Base-by-base conservation (phyloP, 2,329 filamentous ascomycete genomes). In the Ilyonectria mors-panacis region DNA sequence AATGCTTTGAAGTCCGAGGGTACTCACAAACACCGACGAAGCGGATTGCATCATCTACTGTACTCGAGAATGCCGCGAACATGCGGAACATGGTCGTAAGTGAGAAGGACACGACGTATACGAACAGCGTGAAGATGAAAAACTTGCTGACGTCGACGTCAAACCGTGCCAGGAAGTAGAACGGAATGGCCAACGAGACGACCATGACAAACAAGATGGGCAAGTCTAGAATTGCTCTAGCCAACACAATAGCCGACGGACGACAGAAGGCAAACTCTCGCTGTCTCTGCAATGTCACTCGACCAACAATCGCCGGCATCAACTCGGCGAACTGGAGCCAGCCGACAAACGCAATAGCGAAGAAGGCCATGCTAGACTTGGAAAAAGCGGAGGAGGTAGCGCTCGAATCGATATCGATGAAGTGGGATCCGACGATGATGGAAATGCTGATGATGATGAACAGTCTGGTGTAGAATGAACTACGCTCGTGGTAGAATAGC, bases 1-100 rank as follows among this genome's bases (percentile, higher is more conserved):
- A 30, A 39, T 4, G 8, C 5, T 3, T 10, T 9, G n/a, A 17
- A 13, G 17, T 4, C 48, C 6, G 15, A 13, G 53, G 26, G 26
- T 19, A 63, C 61, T 63, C 28, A 63, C 61, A 63, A 28, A 88
- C 79, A 2, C 85, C 85, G 0, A 85, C 83, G 59, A 87, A 85
- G 8, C 86, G 82, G 54, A 92, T 86, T 2, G 91, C 90, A 59
- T 90, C 88, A 33, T 90, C 87, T 6, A 92, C 82, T 0, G 86
- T 87, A 6, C 85, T 85, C 3, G 88, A 89, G 2, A 87, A 68
- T 1, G 87, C 84, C 1, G 87, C 88, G 56, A 91, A 81, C 48
- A 87, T 88, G 33, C 89, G 83, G 56, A 59, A 67, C 54, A 66
- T 37, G 42, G 64, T 28, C 7, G 64, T 66, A 17, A 66, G 44